phyloP scores from a whole-genome alignment of 2,329 filamentous ascomycete species.

The Xylaria sp. region DNA sequence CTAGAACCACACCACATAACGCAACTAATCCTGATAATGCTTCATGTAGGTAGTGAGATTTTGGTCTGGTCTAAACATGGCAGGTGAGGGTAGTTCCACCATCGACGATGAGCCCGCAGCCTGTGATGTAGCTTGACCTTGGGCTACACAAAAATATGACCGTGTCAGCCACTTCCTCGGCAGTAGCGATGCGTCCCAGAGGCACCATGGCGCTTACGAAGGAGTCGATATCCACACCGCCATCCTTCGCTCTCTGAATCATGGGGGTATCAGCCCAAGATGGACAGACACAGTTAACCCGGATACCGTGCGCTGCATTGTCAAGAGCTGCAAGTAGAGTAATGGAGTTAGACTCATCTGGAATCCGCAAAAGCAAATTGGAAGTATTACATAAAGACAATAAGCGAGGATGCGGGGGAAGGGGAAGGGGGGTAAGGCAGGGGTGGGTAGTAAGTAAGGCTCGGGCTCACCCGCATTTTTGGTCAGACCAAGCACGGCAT shows the following conservation, averaged over 20 bases:
- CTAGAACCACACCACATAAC: not conserved
- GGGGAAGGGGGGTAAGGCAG: too few relatives aligned
- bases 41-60: too few relatives aligned
- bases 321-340: constrained; percentile 42
- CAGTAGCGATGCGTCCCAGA: constrained; percentile 43
- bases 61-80: not conserved
- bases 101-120: constrained; percentile 41
- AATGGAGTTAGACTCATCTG: not conserved
- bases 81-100: constrained; percentile 32
- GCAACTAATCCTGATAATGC: not conserved
- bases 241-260: constrained; percentile 39
- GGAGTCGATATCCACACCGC: constrained; percentile 27
- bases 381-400: not conserved
- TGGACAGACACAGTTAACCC: constrained; percentile 51
- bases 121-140: constrained; percentile 48
- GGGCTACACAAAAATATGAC: constrained; percentile 48
- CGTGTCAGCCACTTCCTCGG: constrained; percentile 50
- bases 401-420: too few relatives aligned
- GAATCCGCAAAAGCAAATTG: not conserved
- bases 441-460: too few relatives aligned
- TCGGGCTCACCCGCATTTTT: constrained; percentile 21
- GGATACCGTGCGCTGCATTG: constrained; percentile 44
- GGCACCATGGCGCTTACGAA: constrained; percentile 39
- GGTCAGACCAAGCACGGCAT: constrained; percentile 11
- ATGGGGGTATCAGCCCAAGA: constrained; percentile 50